Conservation (phyloP, 2,329 filamentous ascomycete species). For the Fusarium annulatum region DNA sequence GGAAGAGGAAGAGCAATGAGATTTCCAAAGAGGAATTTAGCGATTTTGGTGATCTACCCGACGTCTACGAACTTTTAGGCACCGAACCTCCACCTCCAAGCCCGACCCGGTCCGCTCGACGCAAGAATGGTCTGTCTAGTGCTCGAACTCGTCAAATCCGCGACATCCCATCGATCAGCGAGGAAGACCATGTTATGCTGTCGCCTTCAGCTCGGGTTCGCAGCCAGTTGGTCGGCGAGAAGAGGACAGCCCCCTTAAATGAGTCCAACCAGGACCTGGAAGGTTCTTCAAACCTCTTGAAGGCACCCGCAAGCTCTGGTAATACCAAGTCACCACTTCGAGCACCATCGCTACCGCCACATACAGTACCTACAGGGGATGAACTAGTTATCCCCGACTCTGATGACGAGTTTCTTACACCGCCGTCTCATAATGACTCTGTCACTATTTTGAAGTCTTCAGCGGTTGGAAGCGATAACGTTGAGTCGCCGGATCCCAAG, state of each 20-base stretch:
- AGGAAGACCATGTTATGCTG: constrained; percentile 36
- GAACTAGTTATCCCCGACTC: constrained; percentile 65
- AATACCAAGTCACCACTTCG: not conserved
- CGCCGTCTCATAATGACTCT: constrained; percentile 43
- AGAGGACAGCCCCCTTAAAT: constrained; percentile 1
- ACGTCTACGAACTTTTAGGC: constrained; percentile 62
- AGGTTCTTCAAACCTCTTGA: constrained; percentile 9
- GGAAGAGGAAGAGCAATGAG: constrained; percentile 65
- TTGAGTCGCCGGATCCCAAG: not conserved
- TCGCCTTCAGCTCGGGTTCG: constrained; percentile 44
- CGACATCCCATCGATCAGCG: constrained; percentile 29
- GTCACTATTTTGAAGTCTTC: constrained; percentile 17
- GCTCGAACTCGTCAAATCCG: constrained; percentile 31
- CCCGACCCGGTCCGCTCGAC: constrained; percentile 45
- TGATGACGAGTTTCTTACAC: constrained; percentile 64
- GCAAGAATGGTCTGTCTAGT: constrained; percentile 34
- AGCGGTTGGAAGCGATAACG: not conserved
- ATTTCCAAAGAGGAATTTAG: constrained; percentile 53
- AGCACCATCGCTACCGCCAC: not conserved
- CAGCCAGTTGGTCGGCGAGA: constrained; percentile 21
- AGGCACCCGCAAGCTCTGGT: constrained; percentile 15
- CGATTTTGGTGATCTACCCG: constrained; percentile 62
- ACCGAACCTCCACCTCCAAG: constrained; percentile 53
- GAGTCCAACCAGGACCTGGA: constrained; percentile 8
- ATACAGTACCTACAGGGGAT: constrained; percentile 21